Evolutionary conservation across 257 asterid genomes (phyloP), one percentile per base, ranked within the genome.

Genomic region (Nicotiana attenuata): DNA sequence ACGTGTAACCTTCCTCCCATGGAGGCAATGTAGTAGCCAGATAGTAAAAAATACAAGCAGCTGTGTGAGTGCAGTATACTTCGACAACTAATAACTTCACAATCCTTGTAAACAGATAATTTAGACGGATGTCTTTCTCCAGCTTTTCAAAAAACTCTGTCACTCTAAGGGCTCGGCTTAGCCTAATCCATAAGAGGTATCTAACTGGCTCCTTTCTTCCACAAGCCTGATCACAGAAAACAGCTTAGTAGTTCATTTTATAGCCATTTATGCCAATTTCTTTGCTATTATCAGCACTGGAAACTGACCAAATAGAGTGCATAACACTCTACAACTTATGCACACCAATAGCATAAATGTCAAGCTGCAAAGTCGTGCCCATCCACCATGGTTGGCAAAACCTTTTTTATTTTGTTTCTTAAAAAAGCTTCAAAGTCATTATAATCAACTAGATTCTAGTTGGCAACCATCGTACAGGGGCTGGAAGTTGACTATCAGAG

Each of bases 21-120:
- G 93, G 90, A 85, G 97, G 97, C 81, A 92, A 86, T 81, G 97
- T 92, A 10, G 97, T 92, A 1, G 97, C 97, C 16, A 92, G 88
- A 61, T 86, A 92, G 90, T 92, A 92, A 84, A 92, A 92, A 77
- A 91, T 87, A 81, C 97, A 91, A 38, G 97, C 97, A 47, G 96
- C 97, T 1, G 96, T 90, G 83, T 92, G 97, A 16, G 97, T 92
- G 90, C 94, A 86, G 86, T 92, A 92, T 0, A 91, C 71, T 85
- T 92, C 97, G 0, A 92, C 97, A 29, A 89, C 97, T 50, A 92
- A 87, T 64, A 92, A 91, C 55, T 92, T 92, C 60, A 92, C 78
- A 35, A 92, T 92, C 85, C 97, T 86, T 16, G 91, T 87, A 75
- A 90, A 92, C 75, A 92, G 90, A 57, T 91, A 92, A 73, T 91